Percentiles rank a stretch among this genome's conserved stretches.
Evolutionary conservation across 768 basidiomycete genomes (phyloP).

Genomic region (Lactarius quietus): DNA sequence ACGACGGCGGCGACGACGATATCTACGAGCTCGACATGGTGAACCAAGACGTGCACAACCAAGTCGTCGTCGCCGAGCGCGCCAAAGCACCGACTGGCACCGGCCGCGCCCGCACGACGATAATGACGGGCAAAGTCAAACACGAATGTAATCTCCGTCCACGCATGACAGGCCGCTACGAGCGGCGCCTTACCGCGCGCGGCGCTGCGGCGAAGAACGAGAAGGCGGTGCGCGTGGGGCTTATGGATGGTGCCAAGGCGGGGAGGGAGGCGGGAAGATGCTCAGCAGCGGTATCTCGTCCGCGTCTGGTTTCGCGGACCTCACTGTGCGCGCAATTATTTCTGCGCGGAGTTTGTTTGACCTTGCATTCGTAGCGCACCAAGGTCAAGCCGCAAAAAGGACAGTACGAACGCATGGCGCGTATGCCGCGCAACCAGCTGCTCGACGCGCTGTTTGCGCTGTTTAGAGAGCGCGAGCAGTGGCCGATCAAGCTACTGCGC

Average conservation of each 20-base stretch:
- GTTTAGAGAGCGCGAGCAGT: conserved; percentile 77
- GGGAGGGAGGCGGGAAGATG: conserved; percentile 70
- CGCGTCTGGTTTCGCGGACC: conserved; percentile 57
- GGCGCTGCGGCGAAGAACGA: conserved; percentile 67
- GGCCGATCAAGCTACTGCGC: conserved; percentile 73
- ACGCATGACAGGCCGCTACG: conserved; percentile 60
- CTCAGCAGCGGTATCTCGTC: conserved; percentile 71
- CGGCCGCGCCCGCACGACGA: conserved; percentile 66
- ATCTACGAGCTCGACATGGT: conserved; percentile 89
- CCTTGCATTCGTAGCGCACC: conserved; percentile 39
- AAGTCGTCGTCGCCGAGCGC: conserved; percentile 80
- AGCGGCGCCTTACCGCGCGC: conserved; percentile 68
- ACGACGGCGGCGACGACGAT: conserved; percentile 48
- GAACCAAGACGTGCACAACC: conserved; percentile 79
- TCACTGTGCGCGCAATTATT: conserved; percentile 52
- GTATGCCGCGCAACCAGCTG: conserved; percentile 85
- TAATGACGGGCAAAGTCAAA: conserved; percentile 74
- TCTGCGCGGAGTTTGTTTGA: too few relatives aligned
- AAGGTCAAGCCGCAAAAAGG: conserved; percentile 68
- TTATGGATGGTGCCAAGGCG: conserved; percentile 71
- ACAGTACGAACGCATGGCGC: conserved; percentile 83
- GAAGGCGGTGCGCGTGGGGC: conserved; percentile 59
- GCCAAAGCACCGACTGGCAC: conserved; percentile 57
- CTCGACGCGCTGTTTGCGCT: conserved; percentile 76
- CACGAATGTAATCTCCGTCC: conserved; percentile 78